Evolutionary conservation across 2,329 filamentous ascomycete genomes (phyloP).

Genomic region (Cercospora sp.): DNA sequence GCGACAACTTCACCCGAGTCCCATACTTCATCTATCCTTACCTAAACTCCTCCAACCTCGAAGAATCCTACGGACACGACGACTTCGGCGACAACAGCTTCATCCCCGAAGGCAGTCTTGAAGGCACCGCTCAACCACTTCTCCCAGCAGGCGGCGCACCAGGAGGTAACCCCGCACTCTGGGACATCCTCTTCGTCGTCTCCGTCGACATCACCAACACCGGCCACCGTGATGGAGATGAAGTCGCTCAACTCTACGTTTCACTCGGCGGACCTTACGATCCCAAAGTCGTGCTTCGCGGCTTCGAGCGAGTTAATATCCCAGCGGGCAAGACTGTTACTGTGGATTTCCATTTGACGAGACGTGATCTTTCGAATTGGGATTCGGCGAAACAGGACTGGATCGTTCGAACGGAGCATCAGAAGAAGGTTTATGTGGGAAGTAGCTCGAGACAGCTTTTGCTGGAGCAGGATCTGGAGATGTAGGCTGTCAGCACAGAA

Average conservation of each 20-base stretch:
- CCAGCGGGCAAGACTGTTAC: constrained; percentile 25
- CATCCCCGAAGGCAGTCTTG: constrained; percentile 55
- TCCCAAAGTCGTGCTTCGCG: constrained; percentile 51
- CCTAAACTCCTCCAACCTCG: constrained; percentile 62
- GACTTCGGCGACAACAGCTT: constrained; percentile 66
- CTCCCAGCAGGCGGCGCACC: constrained; percentile 70
- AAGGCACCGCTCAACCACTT: constrained; percentile 42
- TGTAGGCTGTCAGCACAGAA: not conserved
- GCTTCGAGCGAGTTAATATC: constrained; percentile 44
- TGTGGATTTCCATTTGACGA: constrained; percentile 26
- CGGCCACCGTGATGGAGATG: constrained; percentile 55
- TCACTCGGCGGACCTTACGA: constrained; percentile 42
- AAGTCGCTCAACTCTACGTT: constrained; percentile 58
- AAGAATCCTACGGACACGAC: constrained; percentile 58
- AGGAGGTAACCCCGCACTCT: constrained; percentile 57
- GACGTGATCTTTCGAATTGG: constrained; percentile 30
- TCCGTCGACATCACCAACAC: constrained; percentile 63
- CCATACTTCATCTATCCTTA: constrained; percentile 69
- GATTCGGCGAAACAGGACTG: constrained; percentile 50
- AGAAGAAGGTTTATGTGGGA: constrained; percentile 36
- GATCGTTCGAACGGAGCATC: constrained; percentile 20
- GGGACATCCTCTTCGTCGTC: constrained; percentile 60
- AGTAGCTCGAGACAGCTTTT: constrained; percentile 33
- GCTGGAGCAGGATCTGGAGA: constrained; percentile 14
- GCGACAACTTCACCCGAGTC: constrained; percentile 53